These are phyloP conservation scores for Sextonia rubra DNA, from an alignment of 164 flowering plant species.

Conservation along the genomic window DNA sequence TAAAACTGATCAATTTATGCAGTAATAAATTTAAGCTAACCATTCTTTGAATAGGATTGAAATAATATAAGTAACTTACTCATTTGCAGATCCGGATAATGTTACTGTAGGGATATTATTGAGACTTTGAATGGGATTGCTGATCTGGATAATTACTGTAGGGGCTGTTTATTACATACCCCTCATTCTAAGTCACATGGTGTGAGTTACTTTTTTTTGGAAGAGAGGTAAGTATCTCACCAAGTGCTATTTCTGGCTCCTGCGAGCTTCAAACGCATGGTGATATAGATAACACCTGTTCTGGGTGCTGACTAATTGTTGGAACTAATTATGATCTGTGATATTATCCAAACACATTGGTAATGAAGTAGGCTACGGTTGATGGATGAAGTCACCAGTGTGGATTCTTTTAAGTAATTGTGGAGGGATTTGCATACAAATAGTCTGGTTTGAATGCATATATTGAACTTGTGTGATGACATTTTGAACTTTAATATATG, in stretches of 20 bases:
- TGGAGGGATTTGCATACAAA: background rate
- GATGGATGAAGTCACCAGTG: background rate
- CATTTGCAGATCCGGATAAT: conserved; percentile 60
- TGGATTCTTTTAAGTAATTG: background rate
- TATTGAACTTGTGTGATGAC: background rate
- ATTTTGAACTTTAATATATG: background rate
- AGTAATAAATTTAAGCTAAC: background rate
- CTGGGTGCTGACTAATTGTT: background rate
- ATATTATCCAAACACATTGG: no score
- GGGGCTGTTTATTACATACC: conserved; percentile 77
- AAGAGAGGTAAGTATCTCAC: background rate
- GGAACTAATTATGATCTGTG: background rate
- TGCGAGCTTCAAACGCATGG: background rate
- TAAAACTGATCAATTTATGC: background rate
- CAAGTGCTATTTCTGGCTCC: background rate
- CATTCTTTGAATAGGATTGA: background rate
- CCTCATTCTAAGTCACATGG: conserved; percentile 20
- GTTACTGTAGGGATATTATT: conserved; percentile 90
- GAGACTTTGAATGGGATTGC: conserved; percentile 67
- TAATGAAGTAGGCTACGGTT: no score
- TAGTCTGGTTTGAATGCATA: background rate
- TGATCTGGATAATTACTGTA: conserved; percentile 62
- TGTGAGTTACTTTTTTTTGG: background rate
- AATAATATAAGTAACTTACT: conserved; percentile 40
- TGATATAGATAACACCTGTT: background rate